Evolutionary conservation across 352 stramenopile species (phyloP), one percentile per base, ranked within the genome.

Genomic region (Pythium plurisporium): DNA sequence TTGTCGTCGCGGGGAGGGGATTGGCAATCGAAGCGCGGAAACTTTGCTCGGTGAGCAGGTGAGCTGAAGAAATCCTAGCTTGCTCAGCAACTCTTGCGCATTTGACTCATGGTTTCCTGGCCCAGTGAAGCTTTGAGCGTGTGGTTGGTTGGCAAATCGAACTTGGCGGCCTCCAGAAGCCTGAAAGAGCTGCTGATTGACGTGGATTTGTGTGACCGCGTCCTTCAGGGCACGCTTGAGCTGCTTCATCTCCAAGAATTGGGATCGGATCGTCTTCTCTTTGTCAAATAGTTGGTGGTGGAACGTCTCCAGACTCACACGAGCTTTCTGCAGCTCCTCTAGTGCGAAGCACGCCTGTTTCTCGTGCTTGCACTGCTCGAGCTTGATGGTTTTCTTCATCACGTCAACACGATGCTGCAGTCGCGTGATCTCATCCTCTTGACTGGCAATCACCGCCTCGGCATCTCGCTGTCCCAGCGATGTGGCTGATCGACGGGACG

Each of bases 181-280:
- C 20, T 70, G 64, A 29, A 82, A 65, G 41, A 87, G 64, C 19
- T 75, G 67, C n/a, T 84, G 68, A 48, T 82, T 89, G 12, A 65
- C 72, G n/a, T 87, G 76, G 5, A 84, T 66, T 0, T 69, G 72
- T 2, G 64, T 54, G 11, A 71, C 55, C 15, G 87, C 58, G 10
- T 91, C 79, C 17, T 82, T 74, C 1, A 90, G 56, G 9, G 75
- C 57, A 9, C 77, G 75, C 65, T 91, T 91, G 45, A 93, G 76
- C 33, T 79, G 74, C 61, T 93, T 93, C 48, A 93, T 79, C 50
- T 83, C 67, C 20, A 91, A 46, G 33, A 86, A 81, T 27, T 90
- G 77, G 5, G 60, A 72, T 30, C 82, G 71, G 25, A 86, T 70
- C 22, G 68, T 56, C 33, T 84, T 83, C 47, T 93, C 80, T 31